These are phyloP conservation scores for Beverwykella pulmonaria DNA, from an alignment of 495 filamentous ascomycete genomes.

Conservation along the genomic window DNA sequence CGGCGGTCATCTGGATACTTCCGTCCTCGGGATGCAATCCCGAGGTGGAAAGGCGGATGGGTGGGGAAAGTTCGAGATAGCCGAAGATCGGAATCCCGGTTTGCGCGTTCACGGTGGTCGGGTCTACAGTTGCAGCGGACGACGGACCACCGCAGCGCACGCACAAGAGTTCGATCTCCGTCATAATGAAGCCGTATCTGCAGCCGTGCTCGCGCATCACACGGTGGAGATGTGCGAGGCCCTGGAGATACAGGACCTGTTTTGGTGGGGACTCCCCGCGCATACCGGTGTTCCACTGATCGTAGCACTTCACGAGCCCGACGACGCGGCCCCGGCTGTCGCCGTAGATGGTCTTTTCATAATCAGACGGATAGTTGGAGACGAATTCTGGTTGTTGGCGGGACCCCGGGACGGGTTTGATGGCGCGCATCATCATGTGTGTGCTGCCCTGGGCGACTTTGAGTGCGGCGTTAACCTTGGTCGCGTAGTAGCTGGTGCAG, in stretches of 20 bases:
- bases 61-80: slow-evolving; percentile 72
- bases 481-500: slow-evolving; percentile 69
- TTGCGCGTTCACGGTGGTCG: slow-evolving; percentile 55
- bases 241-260: slow-evolving; percentile 81
- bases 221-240: slow-evolving; percentile 79
- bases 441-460: slow-evolving; percentile 66
- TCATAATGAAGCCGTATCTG: slow-evolving; percentile 92
- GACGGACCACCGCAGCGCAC: slow-evolving; percentile 59
- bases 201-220: slow-evolving; percentile 91
- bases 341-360: slow-evolving; percentile 70
- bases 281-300: slow-evolving; percentile 93
- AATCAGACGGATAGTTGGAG: slow-evolving; percentile 71
- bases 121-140: slow-evolving; percentile 9
- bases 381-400: slow-evolving; percentile 62
- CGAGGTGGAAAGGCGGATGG: slow-evolving; percentile 56
- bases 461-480: slow-evolving; percentile 77
- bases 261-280: slow-evolving; percentile 77
- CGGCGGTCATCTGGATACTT: slow-evolving; percentile 65
- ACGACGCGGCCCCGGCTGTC: slow-evolving; percentile 78
- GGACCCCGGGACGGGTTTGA: slow-evolving; percentile 31
- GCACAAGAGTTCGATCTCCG: slow-evolving; percentile 89
- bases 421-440: slow-evolving; percentile 55
- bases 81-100: slow-evolving; percentile 74
- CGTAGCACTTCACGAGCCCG: slow-evolving; percentile 83
- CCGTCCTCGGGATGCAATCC: slow-evolving; percentile 42